Base-by-base conservation (phyloP, 441 rosid species). In the Rhodomyrtus psidioides region DNA sequence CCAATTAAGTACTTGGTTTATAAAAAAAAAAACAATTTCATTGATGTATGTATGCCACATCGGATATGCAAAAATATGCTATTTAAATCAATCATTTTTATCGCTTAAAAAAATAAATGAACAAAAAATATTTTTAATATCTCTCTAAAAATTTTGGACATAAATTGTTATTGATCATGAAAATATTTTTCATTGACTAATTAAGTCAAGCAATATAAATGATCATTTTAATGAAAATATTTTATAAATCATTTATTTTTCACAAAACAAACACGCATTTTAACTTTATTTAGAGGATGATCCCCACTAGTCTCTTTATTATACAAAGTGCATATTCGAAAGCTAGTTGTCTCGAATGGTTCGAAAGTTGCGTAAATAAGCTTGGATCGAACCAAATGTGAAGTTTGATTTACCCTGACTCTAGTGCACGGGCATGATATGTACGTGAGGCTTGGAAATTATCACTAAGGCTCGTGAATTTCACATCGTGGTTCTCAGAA, bases 261-360 rank as follows among this genome's bases (percentile, higher is more conserved):
- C 3, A 4, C 5, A 4, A 51, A 12, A 12, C 3, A 12, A 51
- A 51, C 5, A 5, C 53, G 12, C 51, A 4, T 3, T 12, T 51
- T 19, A 70, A 9, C 15, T 70, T 70, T 39, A 34, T 21, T 21
- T 10, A 70, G 49, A 70, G n/a, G 49, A 70, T 21, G 7, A 12
- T 70, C n/a, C n/a, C 60, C 8, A 10, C n/a, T 34, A 19, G 26
- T 62, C 15, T 19, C 14, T 65, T 30, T 34, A 28, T 28, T 16
- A 21, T 7, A 28, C 42, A 7, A 15, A 0, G 75, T 30, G 44
- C 17, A 9, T 30, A 17, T 62, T 30, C 44, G 17, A 62, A 62
- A 34, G 26, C 49, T 70, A 21, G n/a, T 10, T 70, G 14, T 0
- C 21, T 0, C 14, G 0, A 19, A 19, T 19, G 2, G 26, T 23